Evolutionary conservation across 1,139 yeast species (phyloP), one percentile per base, ranked within the genome.

Genomic region (Nakaseomyces bracarensis): DNA sequence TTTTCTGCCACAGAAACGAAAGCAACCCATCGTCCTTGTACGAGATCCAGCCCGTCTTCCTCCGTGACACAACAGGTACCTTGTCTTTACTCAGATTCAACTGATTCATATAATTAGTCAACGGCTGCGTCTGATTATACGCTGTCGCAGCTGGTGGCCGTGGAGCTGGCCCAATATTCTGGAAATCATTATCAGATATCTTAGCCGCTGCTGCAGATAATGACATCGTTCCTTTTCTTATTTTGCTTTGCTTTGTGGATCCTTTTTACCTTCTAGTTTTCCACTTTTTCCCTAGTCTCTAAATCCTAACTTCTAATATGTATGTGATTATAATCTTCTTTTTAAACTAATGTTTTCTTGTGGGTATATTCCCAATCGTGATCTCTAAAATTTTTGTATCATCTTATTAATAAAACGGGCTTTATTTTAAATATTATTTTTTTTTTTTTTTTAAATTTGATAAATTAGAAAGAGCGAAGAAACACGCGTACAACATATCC

Each of bases 1-100:
- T 74, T 58, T 85, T 86, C 45, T 87, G 85, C 96, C 96, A 87
- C 54, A 94, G 71, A 61, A 87, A 86, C 11, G 86, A 75, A 49
- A 84, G 75, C 33, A 82, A 65, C 15, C 95, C 94, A 53, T 87
- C 96, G 53, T 87, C 96, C 60, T 85, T 86, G 43, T 85, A 78
- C 46, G 83, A 84, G 23, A 84, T 87, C 95, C 95, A 87, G 0
- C 96, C 95, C 69, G 70, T 43, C 49, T 61, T 57, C 15, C 52
- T 46, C 15, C 46, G 36, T 13, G 48, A 47, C 53, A 18, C 30
- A 3, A 13, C 30, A 6, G 20, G 39, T 8, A 9, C 18, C 15
- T 14, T 37, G 36, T 61, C 40, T 51, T 56, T 52, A 27, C 44
- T 48, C 39, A 53, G 30, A 42, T 53, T 61, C 33, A 53, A 37